A percentile compares a stretch with the other conserved stretches of the same genome.
Evolutionary conservation across 1,284 basidiomycete species (phyloP).

Genomic region (Apiotrichum laibachii): DNA sequence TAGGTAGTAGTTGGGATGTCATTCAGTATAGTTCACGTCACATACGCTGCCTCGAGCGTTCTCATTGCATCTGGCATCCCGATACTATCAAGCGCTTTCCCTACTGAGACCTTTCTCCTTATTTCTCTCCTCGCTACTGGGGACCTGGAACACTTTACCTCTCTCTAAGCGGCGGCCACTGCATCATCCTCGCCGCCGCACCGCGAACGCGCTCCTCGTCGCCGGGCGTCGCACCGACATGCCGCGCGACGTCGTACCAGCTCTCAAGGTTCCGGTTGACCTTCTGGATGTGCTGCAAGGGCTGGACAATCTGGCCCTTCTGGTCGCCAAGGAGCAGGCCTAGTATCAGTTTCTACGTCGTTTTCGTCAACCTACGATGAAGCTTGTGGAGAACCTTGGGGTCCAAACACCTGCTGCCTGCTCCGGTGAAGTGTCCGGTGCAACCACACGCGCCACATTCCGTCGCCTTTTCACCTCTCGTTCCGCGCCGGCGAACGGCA

Average conservation of each 20-base stretch:
- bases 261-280: background rate
- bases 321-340: background rate
- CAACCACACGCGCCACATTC: background rate
- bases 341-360: background rate
- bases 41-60: no score
- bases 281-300: slow-evolving; percentile 3
- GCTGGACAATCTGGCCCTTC: background rate
- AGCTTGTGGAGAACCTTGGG: background rate
- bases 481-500: no score
- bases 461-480: background rate
- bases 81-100: no score
- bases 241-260: slow-evolving; percentile 9
- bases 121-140: no score
- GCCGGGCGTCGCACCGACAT: slow-evolving; percentile 6
- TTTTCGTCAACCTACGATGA: background rate
- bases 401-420: background rate
- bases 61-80: no score
- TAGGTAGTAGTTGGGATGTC: background rate
- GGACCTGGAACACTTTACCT: no score
- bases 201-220: slow-evolving; percentile 17
- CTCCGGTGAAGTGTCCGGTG: background rate
- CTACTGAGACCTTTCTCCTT: no score
- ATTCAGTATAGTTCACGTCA: no score
- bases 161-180: background rate
- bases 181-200: slow-evolving; percentile 9